A percentile compares a stretch with the other conserved stretches of the same genome.
Conservation (phyloP, 352 stramenopile genomes). For the Globisporangium rhizosaccharum region DNA sequence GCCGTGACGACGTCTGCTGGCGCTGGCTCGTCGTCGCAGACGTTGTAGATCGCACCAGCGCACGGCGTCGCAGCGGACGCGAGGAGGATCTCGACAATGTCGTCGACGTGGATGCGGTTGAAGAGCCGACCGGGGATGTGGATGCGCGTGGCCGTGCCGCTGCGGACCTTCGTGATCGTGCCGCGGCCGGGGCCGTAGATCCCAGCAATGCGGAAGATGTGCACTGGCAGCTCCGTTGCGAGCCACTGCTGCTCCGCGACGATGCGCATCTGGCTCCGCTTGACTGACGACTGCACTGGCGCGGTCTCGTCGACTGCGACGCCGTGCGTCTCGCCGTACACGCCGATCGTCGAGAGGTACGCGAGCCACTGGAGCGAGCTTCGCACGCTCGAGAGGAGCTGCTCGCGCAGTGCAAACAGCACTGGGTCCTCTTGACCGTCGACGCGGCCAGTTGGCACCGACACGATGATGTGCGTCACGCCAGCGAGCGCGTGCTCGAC, state of each 20-base stretch:
- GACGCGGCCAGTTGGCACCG: conserved; percentile 39
- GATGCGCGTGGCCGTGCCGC: conserved; percentile 55
- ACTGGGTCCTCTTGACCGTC: conserved; percentile 69
- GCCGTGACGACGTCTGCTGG: conserved; percentile 73
- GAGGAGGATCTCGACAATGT: conserved; percentile 81
- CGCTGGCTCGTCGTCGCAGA: conserved; percentile 86
- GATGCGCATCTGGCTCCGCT: conserved; percentile 73
- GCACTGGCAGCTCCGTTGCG: conserved; percentile 49
- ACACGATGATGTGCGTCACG: conserved; percentile 76
- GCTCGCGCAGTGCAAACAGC: conserved; percentile 36
- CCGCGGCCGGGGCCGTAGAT: conserved; percentile 89
- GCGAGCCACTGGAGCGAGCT: conserved; percentile 75
- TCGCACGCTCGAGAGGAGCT: conserved; percentile 32
- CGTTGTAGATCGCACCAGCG: conserved; percentile 79
- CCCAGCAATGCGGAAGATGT: conserved; percentile 88
- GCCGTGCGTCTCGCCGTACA: conserved; percentile 90
- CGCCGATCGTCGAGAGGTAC: conserved; percentile 91
- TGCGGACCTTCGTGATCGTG: conserved; percentile 74
- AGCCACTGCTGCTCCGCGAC: conserved; percentile 76
- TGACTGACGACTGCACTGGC: conserved; percentile 57
- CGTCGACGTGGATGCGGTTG: conserved; percentile 88
- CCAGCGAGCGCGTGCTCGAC: conserved; percentile 45
- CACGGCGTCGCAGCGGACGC: conserved; percentile 61
- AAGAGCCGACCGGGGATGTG: conserved; percentile 75
- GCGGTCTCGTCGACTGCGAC: conserved; percentile 77